Conservation (phyloP, 2,329 filamentous ascomycete species). For the Aspergillus hortae region DNA sequence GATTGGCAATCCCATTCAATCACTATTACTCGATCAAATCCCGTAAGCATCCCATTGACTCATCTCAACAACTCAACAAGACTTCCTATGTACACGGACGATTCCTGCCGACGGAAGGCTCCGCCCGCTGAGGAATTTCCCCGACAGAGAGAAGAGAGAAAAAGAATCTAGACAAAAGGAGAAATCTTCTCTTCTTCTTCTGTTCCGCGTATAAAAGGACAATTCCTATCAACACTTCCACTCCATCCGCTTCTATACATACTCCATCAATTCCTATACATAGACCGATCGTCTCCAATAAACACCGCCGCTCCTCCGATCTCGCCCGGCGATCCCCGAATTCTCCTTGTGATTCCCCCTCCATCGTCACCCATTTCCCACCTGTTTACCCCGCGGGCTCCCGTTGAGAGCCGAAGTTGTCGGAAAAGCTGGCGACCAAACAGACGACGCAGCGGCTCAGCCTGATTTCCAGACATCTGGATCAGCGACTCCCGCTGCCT, state of each 20-base stretch:
- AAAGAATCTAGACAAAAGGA: no score
- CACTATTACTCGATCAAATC: neutral
- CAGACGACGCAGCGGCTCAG: conserved; percentile 51
- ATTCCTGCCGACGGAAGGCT: conserved; percentile 8
- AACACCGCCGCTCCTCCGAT: neutral
- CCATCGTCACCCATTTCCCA: conserved; percentile 1
- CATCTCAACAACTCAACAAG: no score
- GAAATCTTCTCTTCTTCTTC: no score
- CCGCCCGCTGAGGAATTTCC: conserved; percentile 10
- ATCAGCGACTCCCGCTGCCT: conserved; percentile 51
- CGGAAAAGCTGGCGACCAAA: conserved; percentile 47
- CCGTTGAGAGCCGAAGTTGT: conserved; percentile 31
- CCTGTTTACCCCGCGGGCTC: conserved; percentile 25
- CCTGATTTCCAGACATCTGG: conserved; percentile 61
- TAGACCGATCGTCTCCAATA: no score
- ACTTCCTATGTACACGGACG: no score
- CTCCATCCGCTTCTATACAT: no score
- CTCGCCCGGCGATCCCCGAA: conserved; percentile 24
- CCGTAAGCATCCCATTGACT: neutral
- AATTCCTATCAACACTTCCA: no score
- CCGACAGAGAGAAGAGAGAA: neutral
- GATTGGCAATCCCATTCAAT: no score
- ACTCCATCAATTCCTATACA: no score
- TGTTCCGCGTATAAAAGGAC: no score
- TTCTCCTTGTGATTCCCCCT: neutral